Conservation (phyloP, 768 basidiomycete species). For the Polyporus arcularius region DNA sequence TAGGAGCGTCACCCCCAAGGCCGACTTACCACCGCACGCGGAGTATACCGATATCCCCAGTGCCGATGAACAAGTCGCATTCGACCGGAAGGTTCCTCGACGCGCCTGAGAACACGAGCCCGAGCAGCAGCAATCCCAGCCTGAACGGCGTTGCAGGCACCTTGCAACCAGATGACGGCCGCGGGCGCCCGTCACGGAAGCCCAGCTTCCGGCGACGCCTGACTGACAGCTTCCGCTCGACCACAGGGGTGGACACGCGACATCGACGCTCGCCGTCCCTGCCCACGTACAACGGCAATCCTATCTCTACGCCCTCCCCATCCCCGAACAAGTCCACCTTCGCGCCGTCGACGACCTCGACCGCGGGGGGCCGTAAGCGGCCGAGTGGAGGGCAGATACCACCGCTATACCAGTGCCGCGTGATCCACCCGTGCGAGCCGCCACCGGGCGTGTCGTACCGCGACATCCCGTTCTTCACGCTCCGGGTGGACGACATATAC, state of each 20-base stretch:
- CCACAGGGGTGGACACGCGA: conserved; percentile 18
- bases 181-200: conserved; percentile 26
- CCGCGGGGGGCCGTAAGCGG: conserved; percentile 1
- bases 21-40: conserved; percentile 43
- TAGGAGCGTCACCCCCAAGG: conserved; percentile 8
- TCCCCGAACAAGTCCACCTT: conserved; percentile 23
- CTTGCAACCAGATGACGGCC: conserved; percentile 13
- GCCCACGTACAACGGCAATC: conserved; percentile 4
- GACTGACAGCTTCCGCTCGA: conserved; percentile 25
- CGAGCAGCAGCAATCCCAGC: conserved; percentile 21
- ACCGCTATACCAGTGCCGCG: conserved; percentile 65
- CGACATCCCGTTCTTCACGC: conserved; percentile 74
- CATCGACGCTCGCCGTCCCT: conserved; percentile 28
- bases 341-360: neutral
- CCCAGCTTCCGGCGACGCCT: conserved; percentile 29
- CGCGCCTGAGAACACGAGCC: conserved; percentile 7
- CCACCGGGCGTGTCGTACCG: conserved; percentile 67
- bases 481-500: conserved; percentile 62
- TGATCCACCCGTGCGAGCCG: conserved; percentile 68
- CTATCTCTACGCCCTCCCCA: neutral
- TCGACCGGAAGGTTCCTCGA: conserved; percentile 31
- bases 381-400: conserved; percentile 17
- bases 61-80: conserved; percentile 28
- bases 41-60: conserved; percentile 47
- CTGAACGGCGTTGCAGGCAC: conserved; percentile 11